phyloP scores from a whole-genome alignment of 2,329 filamentous ascomycete genomes.

The Coleophoma eucalyptorum region DNA sequence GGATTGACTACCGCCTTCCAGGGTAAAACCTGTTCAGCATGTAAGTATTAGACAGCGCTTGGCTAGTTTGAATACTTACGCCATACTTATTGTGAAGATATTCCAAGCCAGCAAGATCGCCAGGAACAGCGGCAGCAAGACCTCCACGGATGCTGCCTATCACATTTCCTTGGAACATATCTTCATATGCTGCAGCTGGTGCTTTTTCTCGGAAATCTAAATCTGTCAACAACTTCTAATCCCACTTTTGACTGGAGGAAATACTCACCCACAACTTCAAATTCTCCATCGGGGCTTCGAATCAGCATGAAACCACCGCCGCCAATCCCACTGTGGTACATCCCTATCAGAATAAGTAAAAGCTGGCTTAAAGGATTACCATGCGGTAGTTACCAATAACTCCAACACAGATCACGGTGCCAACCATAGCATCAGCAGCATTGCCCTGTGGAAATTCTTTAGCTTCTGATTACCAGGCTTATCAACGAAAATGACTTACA shows the following conservation, averaged over 20 bases:
- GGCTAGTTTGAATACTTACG: constrained; percentile 27
- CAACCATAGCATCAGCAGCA: constrained; percentile 73
- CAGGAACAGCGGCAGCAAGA: constrained; percentile 67
- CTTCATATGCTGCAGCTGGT: constrained; percentile 72
- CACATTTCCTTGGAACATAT: constrained; percentile 79
- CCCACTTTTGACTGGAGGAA: neutral
- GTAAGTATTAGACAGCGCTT: no score
- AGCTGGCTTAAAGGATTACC: neutral
- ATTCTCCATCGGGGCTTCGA: constrained; percentile 66
- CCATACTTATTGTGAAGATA: constrained; percentile 73
- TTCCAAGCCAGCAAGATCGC: constrained; percentile 75
- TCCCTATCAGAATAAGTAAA: constrained; percentile 35
- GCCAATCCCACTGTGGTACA: constrained; percentile 80
- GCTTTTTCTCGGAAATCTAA: constrained; percentile 83
- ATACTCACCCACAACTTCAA: constrained; percentile 61
- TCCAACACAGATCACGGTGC: constrained; percentile 71
- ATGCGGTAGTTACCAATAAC: constrained; percentile 50
- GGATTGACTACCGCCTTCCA: constrained; percentile 73
- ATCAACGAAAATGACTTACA: constrained; percentile 22
- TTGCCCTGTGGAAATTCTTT: constrained; percentile 47
- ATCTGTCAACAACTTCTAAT: neutral
- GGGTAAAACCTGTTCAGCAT: constrained; percentile 42
- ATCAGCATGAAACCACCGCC: constrained; percentile 91
- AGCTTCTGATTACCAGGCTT: constrained; percentile 1
- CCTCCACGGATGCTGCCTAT: constrained; percentile 67